These are phyloP conservation scores for Pythium inflatum DNA, from an alignment of 352 stramenopile species.

Conservation along the genomic window DNA sequence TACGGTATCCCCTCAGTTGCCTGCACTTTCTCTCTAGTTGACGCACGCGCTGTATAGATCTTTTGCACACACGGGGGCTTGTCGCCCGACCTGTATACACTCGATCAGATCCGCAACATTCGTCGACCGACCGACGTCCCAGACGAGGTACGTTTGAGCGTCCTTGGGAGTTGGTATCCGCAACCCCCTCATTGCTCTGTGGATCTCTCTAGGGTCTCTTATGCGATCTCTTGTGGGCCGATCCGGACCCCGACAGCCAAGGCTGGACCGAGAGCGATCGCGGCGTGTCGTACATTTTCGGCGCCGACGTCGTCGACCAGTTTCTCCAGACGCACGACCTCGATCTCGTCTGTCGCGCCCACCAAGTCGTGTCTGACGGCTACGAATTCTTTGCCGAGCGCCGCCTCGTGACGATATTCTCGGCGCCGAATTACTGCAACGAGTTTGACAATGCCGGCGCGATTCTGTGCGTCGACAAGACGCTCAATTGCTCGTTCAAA, in stretches of 20 bases:
- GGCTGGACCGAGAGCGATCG: constrained; percentile 97
- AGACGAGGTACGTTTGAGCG: constrained; percentile 57
- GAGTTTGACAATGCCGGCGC: constrained; percentile 99
- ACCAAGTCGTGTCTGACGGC: constrained; percentile 99
- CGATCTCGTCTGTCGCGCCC: constrained; percentile 97
- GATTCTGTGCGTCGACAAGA: constrained; percentile 81
- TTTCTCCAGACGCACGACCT: constrained; percentile 98
- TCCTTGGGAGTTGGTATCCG: too few relatives aligned
- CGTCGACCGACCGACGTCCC: constrained; percentile 82
- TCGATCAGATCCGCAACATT: constrained; percentile 96
- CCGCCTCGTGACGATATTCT: constrained; percentile 99
- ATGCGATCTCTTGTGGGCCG: constrained; percentile 88
- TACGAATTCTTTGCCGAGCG: constrained; percentile 99
- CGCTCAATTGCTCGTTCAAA: constrained; percentile 81
- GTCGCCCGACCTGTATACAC: constrained; percentile 95
- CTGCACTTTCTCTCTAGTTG: too few relatives aligned
- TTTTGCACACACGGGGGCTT: constrained; percentile 97
- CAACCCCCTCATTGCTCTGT: too few relatives aligned
- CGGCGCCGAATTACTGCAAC: constrained; percentile 99
- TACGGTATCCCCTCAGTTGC: too few relatives aligned
- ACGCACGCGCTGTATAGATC: constrained; percentile 81
- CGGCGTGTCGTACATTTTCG: constrained; percentile 99
- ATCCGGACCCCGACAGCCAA: constrained; percentile 84
- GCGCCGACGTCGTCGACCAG: constrained; percentile 96
- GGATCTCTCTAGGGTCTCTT: constrained; percentile 76